These are phyloP conservation scores for Carex myosuroides DNA, from an alignment of 176 grass and related monocot genomes.

Conservation along the genomic window DNA sequence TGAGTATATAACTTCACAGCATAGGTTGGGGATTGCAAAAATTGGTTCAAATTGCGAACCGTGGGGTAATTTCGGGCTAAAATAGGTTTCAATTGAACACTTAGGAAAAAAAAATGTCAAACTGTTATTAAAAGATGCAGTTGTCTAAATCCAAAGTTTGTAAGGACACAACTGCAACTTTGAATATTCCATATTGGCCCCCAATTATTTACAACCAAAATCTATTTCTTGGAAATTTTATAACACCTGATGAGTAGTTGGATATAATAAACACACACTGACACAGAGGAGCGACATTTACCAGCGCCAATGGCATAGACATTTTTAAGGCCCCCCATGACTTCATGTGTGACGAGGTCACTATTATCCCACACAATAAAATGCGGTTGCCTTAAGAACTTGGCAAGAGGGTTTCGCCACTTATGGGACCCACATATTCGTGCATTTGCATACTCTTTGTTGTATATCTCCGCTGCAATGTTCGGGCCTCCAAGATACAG, in stretches of 20 bases:
- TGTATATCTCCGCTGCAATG: conserved; percentile 97
- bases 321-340: conserved; percentile 95
- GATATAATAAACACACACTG: neutral
- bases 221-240: neutral
- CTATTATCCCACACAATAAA: conserved; percentile 99
- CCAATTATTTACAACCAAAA: too few relatives aligned
- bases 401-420: conserved; percentile 83
- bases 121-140: neutral
- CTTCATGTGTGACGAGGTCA: conserved; percentile 97
- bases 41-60: neutral
- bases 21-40: neutral
- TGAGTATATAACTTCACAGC: neutral
- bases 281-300: conserved; percentile 28
- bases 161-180: neutral
- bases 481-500: conserved; percentile 97
- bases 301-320: conserved; percentile 97
- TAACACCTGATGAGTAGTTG: neutral
- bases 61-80: neutral
- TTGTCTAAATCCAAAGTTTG: neutral
- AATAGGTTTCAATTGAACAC: neutral
- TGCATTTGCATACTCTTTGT: conserved; percentile 98
- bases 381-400: conserved; percentile 91
- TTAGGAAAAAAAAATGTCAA: neutral
- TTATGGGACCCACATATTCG: conserved; percentile 87
- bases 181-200: too few relatives aligned